Percentiles rank a stretch among this genome's conserved stretches.
phyloP scores from a whole-genome alignment of 495 filamentous ascomycete species.

The Daldinia vernicosa region DNA sequence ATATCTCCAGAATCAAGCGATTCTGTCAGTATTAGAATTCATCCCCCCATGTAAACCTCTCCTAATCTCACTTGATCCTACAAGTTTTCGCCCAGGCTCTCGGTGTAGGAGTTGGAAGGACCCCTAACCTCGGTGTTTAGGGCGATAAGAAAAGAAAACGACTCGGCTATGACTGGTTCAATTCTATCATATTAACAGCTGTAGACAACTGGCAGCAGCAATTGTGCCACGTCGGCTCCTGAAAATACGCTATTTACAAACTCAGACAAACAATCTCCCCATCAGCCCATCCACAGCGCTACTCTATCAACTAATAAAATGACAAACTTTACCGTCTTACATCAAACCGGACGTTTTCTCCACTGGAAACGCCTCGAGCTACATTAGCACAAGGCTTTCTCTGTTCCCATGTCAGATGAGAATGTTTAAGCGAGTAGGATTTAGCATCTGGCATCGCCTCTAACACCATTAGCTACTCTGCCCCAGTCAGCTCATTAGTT shows the following conservation, averaged over 20 bases:
- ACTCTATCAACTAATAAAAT: neutral
- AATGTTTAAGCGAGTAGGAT: slow-evolving; percentile 26
- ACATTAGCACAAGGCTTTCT: slow-evolving; percentile 34
- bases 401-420: neutral
- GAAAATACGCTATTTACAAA: neutral
- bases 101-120: slow-evolving; percentile 24
- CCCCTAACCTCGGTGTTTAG: neutral
- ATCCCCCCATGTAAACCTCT: neutral
- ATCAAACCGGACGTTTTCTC: neutral
- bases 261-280: neutral
- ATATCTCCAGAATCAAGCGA: neutral
- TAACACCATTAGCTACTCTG: slow-evolving; percentile 16
- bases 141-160: neutral
- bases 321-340: neutral
- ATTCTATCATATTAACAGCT: neutral
- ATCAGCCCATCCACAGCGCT: neutral
- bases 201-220: neutral
- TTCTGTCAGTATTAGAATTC: neutral
- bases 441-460: slow-evolving; percentile 1
- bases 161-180: neutral
- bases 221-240: neutral
- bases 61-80: neutral
- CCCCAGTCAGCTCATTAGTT: slow-evolving; percentile 15
- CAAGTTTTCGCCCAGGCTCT: neutral
- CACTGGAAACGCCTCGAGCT: slow-evolving; percentile 26